Evolutionary conservation across 2,329 filamentous ascomycete genomes (phyloP), one percentile per base, ranked within the genome.

Genomic region (Triangularia setosa): DNA sequence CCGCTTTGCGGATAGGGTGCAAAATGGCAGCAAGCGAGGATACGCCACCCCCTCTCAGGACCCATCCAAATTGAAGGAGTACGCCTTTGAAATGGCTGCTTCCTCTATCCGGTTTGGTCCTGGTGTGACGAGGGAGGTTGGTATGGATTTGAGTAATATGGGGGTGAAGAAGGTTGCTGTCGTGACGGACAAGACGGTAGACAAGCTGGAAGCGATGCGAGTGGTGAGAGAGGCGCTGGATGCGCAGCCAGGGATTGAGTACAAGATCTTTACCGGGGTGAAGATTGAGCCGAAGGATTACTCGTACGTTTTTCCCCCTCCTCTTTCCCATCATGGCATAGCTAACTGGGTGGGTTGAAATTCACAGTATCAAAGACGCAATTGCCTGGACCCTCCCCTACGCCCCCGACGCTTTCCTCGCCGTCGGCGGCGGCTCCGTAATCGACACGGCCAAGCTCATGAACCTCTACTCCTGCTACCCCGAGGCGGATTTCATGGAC

Each of bases 381-480:
- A 97, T 99, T 73, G 90, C 84, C 0, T 96, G 93, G 79, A 88
- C 88, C 18, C 94, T 93, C 71, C 87, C 90, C 0, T 91, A 92
- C 75, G 78, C 84, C 27, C 90, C 93, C 0, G 95, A 98, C 77
- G 92, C 92, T 2, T 97, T 96, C 75, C 83, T 99, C 16, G 95
- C 95, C 23, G 95, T 99, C 16, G 95, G 91, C 27, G 85, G 93
- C 70, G 95, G 95, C 40, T 96, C 92, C 44, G 95, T 98, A 69
- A 99, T 99, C 70, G 95, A 99, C 78, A 99, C 95, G 0, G 94
- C 95, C 62, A 99, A 99, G 79, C 84, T 99, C 63, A 98, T 99
- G 93, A 99, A 99, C 74, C 84, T 99, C 0, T 98, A 98, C 79
- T 91, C 89, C 0, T 89, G 87, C 67, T 97, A 93, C 74, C 93